Conservation (phyloP, 495 filamentous ascomycete genomes). For the Melanomma pulvis-pyrius region DNA sequence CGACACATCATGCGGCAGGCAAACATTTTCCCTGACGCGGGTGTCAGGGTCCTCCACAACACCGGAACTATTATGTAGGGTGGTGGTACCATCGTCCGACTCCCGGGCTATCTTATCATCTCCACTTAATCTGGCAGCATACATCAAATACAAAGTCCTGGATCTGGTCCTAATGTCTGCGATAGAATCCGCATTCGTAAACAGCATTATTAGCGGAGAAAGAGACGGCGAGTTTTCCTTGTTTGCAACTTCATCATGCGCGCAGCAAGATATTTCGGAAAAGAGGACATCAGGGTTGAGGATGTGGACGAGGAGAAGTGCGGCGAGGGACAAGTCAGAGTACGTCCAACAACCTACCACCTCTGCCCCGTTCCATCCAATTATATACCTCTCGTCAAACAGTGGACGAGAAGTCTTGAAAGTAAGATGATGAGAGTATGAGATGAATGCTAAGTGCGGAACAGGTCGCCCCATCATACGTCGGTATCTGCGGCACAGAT, state of each 20-base stretch:
- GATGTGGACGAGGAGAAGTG: conserved; percentile 44
- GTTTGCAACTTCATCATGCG: conserved; percentile 38
- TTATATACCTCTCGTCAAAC: too few relatives aligned
- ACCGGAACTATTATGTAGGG: background rate
- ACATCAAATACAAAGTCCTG: background rate
- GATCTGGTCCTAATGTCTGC: background rate
- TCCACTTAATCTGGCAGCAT: too few relatives aligned
- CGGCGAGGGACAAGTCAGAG: conserved; percentile 42
- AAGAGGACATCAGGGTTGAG: conserved; percentile 50
- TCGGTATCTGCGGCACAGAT: conserved; percentile 39
- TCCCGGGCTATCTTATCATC: too few relatives aligned
- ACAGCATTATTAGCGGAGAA: conserved; percentile 10
- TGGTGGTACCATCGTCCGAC: background rate
- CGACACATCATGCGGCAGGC: background rate
- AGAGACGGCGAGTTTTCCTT: background rate
- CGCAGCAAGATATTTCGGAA: conserved; percentile 50
- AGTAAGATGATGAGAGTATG: too few relatives aligned
- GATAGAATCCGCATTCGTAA: conserved; percentile 7
- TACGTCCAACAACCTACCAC: conserved; percentile 2
- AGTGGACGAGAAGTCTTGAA: too few relatives aligned
- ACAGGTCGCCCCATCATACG: conserved; percentile 21
- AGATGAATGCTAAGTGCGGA: too few relatives aligned
- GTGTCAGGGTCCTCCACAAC: background rate
- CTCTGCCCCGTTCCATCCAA: too few relatives aligned
- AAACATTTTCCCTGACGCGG: background rate